Base-by-base conservation (phyloP, 441 rosid species). In the Isatis lusitanica region DNA sequence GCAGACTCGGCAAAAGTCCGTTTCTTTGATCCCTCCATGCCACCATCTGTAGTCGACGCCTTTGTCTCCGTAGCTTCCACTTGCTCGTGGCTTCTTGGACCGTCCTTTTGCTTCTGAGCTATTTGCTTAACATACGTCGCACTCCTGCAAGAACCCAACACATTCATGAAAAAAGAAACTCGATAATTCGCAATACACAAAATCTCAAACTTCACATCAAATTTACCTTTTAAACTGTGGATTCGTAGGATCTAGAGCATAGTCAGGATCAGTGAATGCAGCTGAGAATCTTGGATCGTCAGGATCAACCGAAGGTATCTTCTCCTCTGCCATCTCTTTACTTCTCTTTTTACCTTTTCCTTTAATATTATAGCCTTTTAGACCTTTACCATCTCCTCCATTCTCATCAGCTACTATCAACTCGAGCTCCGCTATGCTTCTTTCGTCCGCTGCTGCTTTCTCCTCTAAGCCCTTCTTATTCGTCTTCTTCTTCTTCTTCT, bases 231-330 rank as follows among this genome's bases (percentile, higher is more conserved):
- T 92, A 84, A 86, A 95, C 77, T 89, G 93, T 39, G 98, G 99
- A 82, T 94, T 87, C 4, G 99, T 94, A 61, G 99, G 99, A 74
- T 94, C 99, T 76, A 92, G 76, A 47, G 94, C 92, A 83, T 74
- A 94, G 63, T 74, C 80, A 56, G 93, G 90, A 42, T 88, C 83
- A 4, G 74, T 79, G 79, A 83, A 78, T 61, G 83, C 68, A 72
- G 84, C 81, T 28, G 97, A 77, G 78, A 94, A 94, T 69, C 99
- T 83, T 1, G 87, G 79, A 75, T 94, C 99, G 2, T 86, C 79
- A 24, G 74, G 81, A 72, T 78, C 84, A 43, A 68, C 80, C 0
- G 81, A 36, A 31, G 99, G 99, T 75, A 92, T 79, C 85, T 89
- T 95, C 30, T 79, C 85, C 63, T 85, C 94, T 12, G 83, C 86